Percentiles rank a stretch among this genome's conserved stretches.
These are phyloP conservation scores for Trichophyton mentagrophytes DNA, from an alignment of 2,329 filamentous ascomycete genomes.

Conservation along the genomic window DNA sequence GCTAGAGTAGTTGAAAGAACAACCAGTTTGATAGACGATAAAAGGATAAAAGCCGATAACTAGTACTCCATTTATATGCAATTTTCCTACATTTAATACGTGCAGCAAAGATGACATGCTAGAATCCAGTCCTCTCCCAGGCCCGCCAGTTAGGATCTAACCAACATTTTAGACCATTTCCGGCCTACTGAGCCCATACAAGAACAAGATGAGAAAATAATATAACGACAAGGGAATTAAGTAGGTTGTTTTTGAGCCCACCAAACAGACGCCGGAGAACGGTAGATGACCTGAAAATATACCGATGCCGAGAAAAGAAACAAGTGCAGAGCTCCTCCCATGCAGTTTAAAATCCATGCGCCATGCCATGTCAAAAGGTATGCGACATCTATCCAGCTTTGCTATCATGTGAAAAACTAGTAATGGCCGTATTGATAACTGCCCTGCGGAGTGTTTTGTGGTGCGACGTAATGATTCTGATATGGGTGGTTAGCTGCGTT, in stretches of 20 bases:
- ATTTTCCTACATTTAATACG: background rate
- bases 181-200: background rate
- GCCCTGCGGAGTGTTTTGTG: conserved; percentile 37
- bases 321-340: background rate
- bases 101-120: background rate
- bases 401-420: background rate
- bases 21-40: too few relatives aligned
- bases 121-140: background rate
- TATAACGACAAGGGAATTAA: background rate
- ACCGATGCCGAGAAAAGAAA: background rate
- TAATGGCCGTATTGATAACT: conserved; percentile 18
- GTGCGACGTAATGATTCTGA: conserved; percentile 65
- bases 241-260: background rate
- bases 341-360: background rate
- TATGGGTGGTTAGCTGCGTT: conserved; percentile 68
- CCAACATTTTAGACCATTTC: background rate
- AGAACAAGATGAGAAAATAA: background rate
- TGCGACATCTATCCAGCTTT: background rate
- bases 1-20: too few relatives aligned
- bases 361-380: background rate
- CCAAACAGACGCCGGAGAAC: background rate
- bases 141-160: background rate
- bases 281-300: background rate
- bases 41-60: background rate
- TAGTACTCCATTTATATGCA: background rate